These are phyloP conservation scores for Russula lepida DNA, from an alignment of 768 basidiomycete species.

Conservation along the genomic window DNA sequence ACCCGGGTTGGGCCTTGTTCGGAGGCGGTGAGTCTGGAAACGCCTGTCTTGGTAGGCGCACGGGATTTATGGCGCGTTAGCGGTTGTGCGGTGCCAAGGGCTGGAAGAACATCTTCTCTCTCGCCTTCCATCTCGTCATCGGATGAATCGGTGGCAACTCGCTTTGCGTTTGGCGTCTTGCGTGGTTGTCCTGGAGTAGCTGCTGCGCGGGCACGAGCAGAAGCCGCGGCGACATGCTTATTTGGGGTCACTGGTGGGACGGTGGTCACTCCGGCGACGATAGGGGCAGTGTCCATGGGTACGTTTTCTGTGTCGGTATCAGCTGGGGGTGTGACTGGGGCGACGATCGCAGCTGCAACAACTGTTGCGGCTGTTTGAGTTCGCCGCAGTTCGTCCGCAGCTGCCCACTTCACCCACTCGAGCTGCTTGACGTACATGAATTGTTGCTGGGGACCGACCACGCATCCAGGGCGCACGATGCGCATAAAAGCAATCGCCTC, in stretches of 20 bases:
- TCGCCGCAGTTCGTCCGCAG: constrained; percentile 68
- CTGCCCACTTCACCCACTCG: constrained; percentile 91
- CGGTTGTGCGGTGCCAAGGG: constrained; percentile 44
- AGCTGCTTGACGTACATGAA: constrained; percentile 93
- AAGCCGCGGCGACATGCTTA: constrained; percentile 60
- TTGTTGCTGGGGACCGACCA: constrained; percentile 89
- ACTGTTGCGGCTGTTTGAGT: constrained; percentile 33
- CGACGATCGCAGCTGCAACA: constrained; percentile 42
- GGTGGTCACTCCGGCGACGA: constrained; percentile 21
- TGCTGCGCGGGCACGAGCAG: constrained; percentile 62
- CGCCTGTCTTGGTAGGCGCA: constrained; percentile 28
- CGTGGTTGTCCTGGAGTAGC: constrained; percentile 76
- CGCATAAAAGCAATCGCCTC: constrained; percentile 99
- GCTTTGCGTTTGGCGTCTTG: constrained; percentile 79
- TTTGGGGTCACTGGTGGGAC: constrained; percentile 77
- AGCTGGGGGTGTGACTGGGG: constrained; percentile 74
- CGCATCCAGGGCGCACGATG: constrained; percentile 88
- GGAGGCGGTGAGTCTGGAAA: constrained; percentile 47
- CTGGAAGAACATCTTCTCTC: constrained; percentile 54
- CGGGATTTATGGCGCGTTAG: constrained; percentile 23
- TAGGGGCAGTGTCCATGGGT: constrained; percentile 20
- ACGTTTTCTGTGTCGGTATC: constrained; percentile 56
- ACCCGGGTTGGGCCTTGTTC: constrained; percentile 70
- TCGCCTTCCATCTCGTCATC: constrained; percentile 52
- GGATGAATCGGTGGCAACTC: constrained; percentile 57